Evolutionary conservation across 768 basidiomycete species (phyloP), one percentile per base, ranked within the genome.

Genomic region (Tubosaeta sp.): DNA sequence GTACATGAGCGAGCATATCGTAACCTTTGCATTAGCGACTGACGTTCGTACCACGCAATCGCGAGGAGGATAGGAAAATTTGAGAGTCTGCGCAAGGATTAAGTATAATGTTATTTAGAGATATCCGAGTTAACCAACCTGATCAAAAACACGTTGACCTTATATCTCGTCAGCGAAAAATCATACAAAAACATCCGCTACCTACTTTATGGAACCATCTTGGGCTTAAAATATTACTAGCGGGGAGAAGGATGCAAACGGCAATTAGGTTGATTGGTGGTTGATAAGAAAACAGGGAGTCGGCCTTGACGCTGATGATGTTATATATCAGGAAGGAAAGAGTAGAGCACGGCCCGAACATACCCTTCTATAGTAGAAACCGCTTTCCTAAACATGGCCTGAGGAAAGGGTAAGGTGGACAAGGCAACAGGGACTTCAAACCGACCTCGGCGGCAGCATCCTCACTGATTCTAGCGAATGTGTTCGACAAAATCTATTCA

Each of bases 191-290:
- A 17, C 16, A 31, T 55, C 6, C 31, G 27, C 7, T n/a, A 56
- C 64, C 48, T 62, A 88, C 89, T 75, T 97, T 97, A 67, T 98
- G 95, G 66, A 98, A 97, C 93, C 93, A 97, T 49, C 95, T 78
- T n/a, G 94, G 92, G 7, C 79, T 79, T n/a, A 97, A 75, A 47
- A 93, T 70, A 66, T 89, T 94, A 57, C 86, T 89, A 19, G 88
- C 77, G 2, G 97, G 94, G 55, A 94, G 75, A 79, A 99, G 87
- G 56, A 95, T 74, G 47, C 83, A 82, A 13, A 98, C 73, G 0
- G 95, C 97, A 39, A 95, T 54, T 6, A 97, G 70, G 67, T 98
- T 99, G 62, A 98, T 71, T 0, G 97, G 97, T 1, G 95, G 88
- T 62, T 94, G 91, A 66, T 97, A 97, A 22, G 90, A 93, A 67